Percentiles rank a stretch among this genome's conserved stretches.
These are phyloP conservation scores for Lagenaria siceraria DNA, from an alignment of 306 rosid species.

Conservation along the genomic window DNA sequence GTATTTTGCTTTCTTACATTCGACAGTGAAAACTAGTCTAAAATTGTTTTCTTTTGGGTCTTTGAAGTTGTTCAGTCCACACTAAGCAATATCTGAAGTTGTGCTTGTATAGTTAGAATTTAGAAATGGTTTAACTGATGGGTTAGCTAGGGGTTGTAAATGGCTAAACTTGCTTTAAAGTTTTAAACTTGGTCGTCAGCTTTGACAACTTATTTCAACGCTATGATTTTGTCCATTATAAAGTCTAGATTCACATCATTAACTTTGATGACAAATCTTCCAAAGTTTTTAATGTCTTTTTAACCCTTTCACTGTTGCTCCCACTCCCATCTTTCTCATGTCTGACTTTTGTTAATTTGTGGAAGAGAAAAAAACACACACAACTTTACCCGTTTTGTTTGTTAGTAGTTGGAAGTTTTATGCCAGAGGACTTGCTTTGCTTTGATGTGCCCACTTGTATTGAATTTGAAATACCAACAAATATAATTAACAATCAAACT, in stretches of 20 bases:
- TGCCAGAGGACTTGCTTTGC: background rate
- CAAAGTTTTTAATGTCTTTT: background rate
- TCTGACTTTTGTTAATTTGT: background rate
- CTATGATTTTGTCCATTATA: background rate
- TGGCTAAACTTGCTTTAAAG: background rate
- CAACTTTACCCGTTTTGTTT: background rate
- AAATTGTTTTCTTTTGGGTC: background rate
- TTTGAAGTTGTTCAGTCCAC: background rate
- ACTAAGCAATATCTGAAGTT: background rate
- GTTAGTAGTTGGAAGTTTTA: background rate
- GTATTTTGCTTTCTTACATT: no score
- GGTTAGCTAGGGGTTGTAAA: background rate
- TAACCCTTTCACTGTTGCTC: background rate
- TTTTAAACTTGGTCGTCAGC: background rate
- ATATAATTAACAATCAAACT: background rate
- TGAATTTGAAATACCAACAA: background rate
- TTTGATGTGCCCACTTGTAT: background rate
- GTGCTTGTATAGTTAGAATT: background rate
- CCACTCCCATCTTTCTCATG: background rate
- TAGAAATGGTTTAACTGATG: background rate
- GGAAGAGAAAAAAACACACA: background rate
- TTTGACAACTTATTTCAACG: background rate
- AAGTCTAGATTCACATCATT: background rate
- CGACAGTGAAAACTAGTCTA: background rate
- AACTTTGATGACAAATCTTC: background rate